Conservation (phyloP, 768 basidiomycete genomes). For the Pisolithus orientalis region DNA sequence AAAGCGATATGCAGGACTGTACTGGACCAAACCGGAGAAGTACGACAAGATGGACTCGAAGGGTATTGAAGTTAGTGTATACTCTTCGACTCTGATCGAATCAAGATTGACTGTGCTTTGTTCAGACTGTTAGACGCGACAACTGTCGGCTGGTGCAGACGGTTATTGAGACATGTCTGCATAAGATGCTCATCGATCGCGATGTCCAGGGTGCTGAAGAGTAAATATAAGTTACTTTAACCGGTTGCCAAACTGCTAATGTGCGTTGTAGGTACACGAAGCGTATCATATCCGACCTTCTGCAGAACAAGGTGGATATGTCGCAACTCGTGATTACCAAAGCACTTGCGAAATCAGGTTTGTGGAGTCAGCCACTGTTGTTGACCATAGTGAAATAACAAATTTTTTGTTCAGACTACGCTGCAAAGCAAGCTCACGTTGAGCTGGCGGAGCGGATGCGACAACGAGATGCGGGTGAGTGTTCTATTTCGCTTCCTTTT, state of each 20-base stretch:
- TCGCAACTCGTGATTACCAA: slow-evolving; percentile 99
- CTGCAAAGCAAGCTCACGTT: slow-evolving; percentile 92
- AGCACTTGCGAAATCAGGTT: slow-evolving; percentile 83
- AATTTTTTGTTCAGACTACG: slow-evolving; percentile 56
- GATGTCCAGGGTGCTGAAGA: slow-evolving; percentile 92
- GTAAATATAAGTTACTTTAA: slow-evolving; percentile 33
- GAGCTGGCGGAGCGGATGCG: slow-evolving; percentile 95
- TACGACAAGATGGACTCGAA: slow-evolving; percentile 99
- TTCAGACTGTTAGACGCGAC: slow-evolving; percentile 92
- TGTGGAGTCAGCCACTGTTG: slow-evolving; percentile 11
- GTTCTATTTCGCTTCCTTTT: not conserved
- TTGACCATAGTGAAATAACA: not conserved
- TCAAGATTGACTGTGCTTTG: not conserved
- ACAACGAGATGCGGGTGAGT: slow-evolving; percentile 82
- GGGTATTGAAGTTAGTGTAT: slow-evolving; percentile 81
- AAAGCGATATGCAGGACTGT: slow-evolving; percentile 96
- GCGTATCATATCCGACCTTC: slow-evolving; percentile 84
- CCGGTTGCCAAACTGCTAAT: slow-evolving; percentile 12
- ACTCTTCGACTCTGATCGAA: not conserved
- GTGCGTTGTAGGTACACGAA: slow-evolving; percentile 73
- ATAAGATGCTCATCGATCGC: slow-evolving; percentile 95
- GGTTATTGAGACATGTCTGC: slow-evolving; percentile 95
- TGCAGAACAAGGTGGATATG: slow-evolving; percentile 98
- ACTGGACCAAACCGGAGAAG: slow-evolving; percentile 94
- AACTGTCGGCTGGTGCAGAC: slow-evolving; percentile 98